Conservation (phyloP, 1,284 basidiomycete genomes). For the Trichosporon sp. region DNA sequence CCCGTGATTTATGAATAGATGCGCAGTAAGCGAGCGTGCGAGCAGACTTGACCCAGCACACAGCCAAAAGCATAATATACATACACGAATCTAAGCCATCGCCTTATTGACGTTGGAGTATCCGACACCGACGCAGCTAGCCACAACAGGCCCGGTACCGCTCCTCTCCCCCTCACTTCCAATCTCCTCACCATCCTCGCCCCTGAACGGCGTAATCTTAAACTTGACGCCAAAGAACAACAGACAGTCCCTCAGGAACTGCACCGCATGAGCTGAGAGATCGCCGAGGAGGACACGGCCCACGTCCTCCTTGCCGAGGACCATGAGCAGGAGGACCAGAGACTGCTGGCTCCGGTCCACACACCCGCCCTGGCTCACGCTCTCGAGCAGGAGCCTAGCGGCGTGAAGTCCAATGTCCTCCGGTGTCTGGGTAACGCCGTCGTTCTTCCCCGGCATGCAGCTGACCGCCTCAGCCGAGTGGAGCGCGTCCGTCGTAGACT, state of each 20-base stretch:
- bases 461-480: constrained; percentile 76
- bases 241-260: constrained; percentile 83
- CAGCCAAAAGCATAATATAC: neutral
- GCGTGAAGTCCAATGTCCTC: constrained; percentile 88
- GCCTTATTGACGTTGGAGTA: constrained; percentile 60
- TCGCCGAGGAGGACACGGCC: constrained; percentile 82
- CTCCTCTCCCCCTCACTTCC: constrained; percentile 18
- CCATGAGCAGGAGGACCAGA: constrained; percentile 87
- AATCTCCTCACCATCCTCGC: constrained; percentile 29
- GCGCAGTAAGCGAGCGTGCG: neutral
- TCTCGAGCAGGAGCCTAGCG: constrained; percentile 73
- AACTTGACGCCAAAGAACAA: constrained; percentile 73
- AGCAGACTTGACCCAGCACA: neutral
- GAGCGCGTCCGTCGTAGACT: constrained; percentile 87
- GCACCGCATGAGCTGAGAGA: constrained; percentile 77
- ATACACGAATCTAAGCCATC: constrained; percentile 44
- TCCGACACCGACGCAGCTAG: constrained; percentile 59
- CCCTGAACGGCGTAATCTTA: constrained; percentile 56
- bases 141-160: constrained; percentile 47
- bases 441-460: constrained; percentile 30
- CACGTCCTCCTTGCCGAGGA: constrained; percentile 93
- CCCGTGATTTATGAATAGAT: neutral
- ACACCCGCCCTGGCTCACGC: constrained; percentile 82
- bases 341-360: constrained; percentile 88
- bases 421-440: constrained; percentile 62